Percentiles rank a stretch among this genome's conserved stretches.
Evolutionary conservation across 2,329 filamentous ascomycete species (phyloP).

Genomic region (Lachnellula occidentalis): DNA sequence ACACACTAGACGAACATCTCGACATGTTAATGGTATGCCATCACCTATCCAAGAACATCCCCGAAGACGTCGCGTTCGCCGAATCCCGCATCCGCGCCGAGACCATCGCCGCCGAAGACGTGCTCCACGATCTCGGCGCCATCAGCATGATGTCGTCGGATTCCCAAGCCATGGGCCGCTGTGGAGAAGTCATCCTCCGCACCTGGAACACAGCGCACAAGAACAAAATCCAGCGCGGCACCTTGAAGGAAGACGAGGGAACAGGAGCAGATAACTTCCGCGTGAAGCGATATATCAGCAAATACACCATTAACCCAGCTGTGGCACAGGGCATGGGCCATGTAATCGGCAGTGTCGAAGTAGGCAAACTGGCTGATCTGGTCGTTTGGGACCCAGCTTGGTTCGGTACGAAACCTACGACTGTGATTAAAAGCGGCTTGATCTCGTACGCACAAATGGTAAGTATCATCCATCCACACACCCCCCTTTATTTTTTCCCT

Average conservation of each 20-base stretch:
- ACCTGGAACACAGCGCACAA: slow-evolving; percentile 98
- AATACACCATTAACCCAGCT: slow-evolving; percentile 94
- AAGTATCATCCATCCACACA: slow-evolving; percentile 27
- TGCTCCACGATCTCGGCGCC: slow-evolving; percentile 88
- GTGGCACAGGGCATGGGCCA: slow-evolving; percentile 87
- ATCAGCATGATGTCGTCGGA: slow-evolving; percentile 98
- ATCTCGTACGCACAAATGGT: slow-evolving; percentile 83
- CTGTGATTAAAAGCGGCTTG: slow-evolving; percentile 83
- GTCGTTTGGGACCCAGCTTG: slow-evolving; percentile 80
- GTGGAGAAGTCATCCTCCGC: slow-evolving; percentile 84
- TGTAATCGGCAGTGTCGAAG: slow-evolving; percentile 78
- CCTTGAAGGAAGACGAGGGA: slow-evolving; percentile 69
- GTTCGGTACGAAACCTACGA: slow-evolving; percentile 80
- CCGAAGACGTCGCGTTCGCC: slow-evolving; percentile 92
- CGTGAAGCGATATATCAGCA: slow-evolving; percentile 88
- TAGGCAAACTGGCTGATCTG: slow-evolving; percentile 84
- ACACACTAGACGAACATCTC: slow-evolving; percentile 92
- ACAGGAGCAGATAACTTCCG: slow-evolving; percentile 83
- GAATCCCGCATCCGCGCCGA: slow-evolving; percentile 92
- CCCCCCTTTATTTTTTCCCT: background rate
- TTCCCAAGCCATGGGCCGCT: slow-evolving; percentile 94
- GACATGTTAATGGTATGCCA: slow-evolving; percentile 99
- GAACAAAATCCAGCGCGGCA: slow-evolving; percentile 82
- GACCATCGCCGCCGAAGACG: slow-evolving; percentile 94
- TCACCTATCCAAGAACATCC: slow-evolving; percentile 85